Base-by-base conservation (phyloP, 805 yeast genomes). In the Kazachstania bromeliacearum region DNA sequence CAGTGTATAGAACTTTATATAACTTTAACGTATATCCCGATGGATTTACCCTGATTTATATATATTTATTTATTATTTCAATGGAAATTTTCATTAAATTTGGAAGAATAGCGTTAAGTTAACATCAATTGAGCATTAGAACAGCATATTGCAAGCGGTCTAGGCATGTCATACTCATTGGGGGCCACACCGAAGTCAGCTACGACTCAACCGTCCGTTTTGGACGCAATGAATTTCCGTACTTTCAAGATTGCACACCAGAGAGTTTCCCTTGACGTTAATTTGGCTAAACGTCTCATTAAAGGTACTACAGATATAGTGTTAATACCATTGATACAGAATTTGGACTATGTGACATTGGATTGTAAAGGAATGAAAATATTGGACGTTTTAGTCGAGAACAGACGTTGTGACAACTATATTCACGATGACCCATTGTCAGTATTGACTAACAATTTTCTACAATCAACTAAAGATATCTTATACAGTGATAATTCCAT, bases 301-400 rank as follows among this genome's bases (percentile, higher is more conserved):
- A 53, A 51, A 0, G 98, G 97, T 12, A 69, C 73, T 45, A 85
- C 96, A 0, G 96, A 88, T 51, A 62, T 92, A 22, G 80, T 92
- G 2, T 66, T 88, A 2, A 67, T 83, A 13, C 96, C 98, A 0
- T 74, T 12, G 73, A 77, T 35, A 63, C 77, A 15, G 50, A 43
- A 65, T 1, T 62, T 89, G 31, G 73, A 71, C 39, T 62, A 64
- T 8, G 64, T 92, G 18, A 72, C 73, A 35, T 63, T 92, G 35
- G 97, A 92, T 55, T 84, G 94, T 40, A 73, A 95, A 36, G 85
- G 84, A 30, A 68, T 81, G 62, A 66, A 64, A 25, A 72, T 92
- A 25, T 68, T 70, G 17, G 71, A 73, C 18, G 80, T 85, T 5
- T 64, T 65, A 24, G 71, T 92, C 29, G 87, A 81, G 48, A 71